Percentiles rank a stretch among this genome's conserved stretches.
phyloP scores from a whole-genome alignment of 2,329 filamentous ascomycete genomes.

The Juglanconis juglandina region DNA sequence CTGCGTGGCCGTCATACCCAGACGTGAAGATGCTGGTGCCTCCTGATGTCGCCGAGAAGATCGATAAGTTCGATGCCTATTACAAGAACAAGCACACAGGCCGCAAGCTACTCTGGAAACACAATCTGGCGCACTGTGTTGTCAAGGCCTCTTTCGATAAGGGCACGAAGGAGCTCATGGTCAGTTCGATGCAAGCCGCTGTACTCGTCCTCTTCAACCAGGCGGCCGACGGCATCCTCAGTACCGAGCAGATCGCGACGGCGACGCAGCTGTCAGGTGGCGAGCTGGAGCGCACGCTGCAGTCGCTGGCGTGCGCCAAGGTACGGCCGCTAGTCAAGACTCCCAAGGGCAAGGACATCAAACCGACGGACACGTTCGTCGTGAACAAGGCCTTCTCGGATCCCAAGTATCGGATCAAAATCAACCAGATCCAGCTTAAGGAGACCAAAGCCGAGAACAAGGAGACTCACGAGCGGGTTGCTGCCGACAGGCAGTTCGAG shows the following conservation, averaged over 20 bases:
- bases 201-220: conserved; percentile 89
- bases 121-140: conserved; percentile 86
- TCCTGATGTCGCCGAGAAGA: conserved; percentile 67
- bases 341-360: conserved; percentile 80
- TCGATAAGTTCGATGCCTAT: conserved; percentile 77
- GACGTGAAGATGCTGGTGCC: conserved; percentile 69
- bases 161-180: conserved; percentile 80
- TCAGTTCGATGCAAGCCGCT: conserved; percentile 88
- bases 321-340: conserved; percentile 79
- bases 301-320: conserved; percentile 91
- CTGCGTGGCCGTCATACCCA: conserved; percentile 89
- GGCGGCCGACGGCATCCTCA: conserved; percentile 60
- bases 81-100: conserved; percentile 90
- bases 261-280: conserved; percentile 70
- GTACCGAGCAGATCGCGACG: conserved; percentile 71
- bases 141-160: conserved; percentile 77
- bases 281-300: conserved; percentile 85
- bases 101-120: conserved; percentile 84
- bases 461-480: conserved; percentile 85
- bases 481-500: conserved; percentile 87
- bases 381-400: conserved; percentile 77
- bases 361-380: conserved; percentile 74
- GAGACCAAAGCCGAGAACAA: conserved; percentile 95
- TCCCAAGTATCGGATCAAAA: conserved; percentile 87
- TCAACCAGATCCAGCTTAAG: conserved; percentile 97